Evolutionary conservation across 805 yeast genomes (phyloP).

Genomic region (Yamadazyma sp.): DNA sequence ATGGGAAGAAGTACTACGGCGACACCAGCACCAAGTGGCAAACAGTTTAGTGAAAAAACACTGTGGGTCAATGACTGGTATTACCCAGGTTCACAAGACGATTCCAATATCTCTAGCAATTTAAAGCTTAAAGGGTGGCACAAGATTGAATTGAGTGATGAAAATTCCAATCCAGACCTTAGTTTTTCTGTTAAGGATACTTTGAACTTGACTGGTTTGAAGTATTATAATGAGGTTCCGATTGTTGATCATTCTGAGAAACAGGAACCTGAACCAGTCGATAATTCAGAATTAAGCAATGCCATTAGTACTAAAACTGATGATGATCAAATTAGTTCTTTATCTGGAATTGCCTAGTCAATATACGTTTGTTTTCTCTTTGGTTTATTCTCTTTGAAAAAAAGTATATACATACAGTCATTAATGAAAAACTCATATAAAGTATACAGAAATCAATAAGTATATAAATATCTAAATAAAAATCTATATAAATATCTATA

Average conservation of each 20-base stretch:
- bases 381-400: too few relatives aligned
- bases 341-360: constrained; percentile 13
- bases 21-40: constrained; percentile 14
- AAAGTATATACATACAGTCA: too few relatives aligned
- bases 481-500: too few relatives aligned
- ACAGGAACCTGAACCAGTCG: constrained; percentile 4
- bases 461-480: too few relatives aligned
- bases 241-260: constrained; percentile 10
- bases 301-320: constrained; percentile 7
- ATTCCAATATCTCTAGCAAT: constrained; percentile 3
- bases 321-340: constrained; percentile 14
- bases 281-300: constrained; percentile 17
- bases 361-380: too few relatives aligned
- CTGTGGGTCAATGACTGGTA: constrained; percentile 41
- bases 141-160: constrained; percentile 19
- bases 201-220: constrained; percentile 39
- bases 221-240: constrained; percentile 25
- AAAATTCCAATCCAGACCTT: too few relatives aligned
- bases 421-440: too few relatives aligned
- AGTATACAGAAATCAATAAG: too few relatives aligned
- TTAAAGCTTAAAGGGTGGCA: constrained; percentile 37
- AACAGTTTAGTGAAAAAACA: constrained; percentile 2
- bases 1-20: constrained; percentile 13
- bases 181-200: constrained; percentile 32
- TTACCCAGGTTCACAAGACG: constrained; percentile 16